Percentiles rank a stretch among this genome's conserved stretches.
Conservation (phyloP, 306 rosid species). For the Sphenostylis stenocarpa region DNA sequence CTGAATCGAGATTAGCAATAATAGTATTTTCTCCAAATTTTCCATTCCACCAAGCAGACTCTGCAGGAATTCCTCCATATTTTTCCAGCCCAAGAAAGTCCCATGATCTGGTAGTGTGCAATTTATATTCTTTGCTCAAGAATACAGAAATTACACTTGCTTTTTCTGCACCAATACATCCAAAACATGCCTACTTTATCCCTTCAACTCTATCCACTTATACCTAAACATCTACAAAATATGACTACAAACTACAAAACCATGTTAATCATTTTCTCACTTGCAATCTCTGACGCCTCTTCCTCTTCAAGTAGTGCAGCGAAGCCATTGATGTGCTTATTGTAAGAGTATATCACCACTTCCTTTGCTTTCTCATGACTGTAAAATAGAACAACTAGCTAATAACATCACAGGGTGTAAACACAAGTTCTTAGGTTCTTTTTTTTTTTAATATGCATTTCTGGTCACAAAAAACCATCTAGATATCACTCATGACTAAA, state of each 20-base stretch:
- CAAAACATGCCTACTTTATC: background rate
- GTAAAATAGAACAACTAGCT: background rate
- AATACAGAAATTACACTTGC: conserved; percentile 61
- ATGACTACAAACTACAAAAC: background rate
- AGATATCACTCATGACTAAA: no score
- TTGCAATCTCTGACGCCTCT: conserved; percentile 51
- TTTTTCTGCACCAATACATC: conserved; percentile 23
- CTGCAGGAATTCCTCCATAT: conserved; percentile 12
- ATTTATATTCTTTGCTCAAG: conserved; percentile 47
- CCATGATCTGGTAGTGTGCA: conserved; percentile 86
- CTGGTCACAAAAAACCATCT: no score
- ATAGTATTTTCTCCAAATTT: conserved; percentile 39
- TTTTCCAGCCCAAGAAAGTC: conserved; percentile 52
- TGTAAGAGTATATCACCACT: conserved; percentile 57
- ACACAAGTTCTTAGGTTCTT: background rate
- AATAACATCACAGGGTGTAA: no score
- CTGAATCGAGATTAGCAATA: conserved; percentile 42
- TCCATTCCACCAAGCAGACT: conserved; percentile 37
- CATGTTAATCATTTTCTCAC: conserved; percentile 33
- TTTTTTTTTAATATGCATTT: background rate
- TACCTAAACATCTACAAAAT: background rate
- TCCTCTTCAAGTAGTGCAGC: conserved; percentile 75
- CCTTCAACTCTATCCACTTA: background rate
- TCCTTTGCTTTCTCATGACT: conserved; percentile 38
- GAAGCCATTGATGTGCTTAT: conserved; percentile 66